Evolutionary conservation across 768 basidiomycete species (phyloP).

Genomic region (Xanthoconium purpureum): DNA sequence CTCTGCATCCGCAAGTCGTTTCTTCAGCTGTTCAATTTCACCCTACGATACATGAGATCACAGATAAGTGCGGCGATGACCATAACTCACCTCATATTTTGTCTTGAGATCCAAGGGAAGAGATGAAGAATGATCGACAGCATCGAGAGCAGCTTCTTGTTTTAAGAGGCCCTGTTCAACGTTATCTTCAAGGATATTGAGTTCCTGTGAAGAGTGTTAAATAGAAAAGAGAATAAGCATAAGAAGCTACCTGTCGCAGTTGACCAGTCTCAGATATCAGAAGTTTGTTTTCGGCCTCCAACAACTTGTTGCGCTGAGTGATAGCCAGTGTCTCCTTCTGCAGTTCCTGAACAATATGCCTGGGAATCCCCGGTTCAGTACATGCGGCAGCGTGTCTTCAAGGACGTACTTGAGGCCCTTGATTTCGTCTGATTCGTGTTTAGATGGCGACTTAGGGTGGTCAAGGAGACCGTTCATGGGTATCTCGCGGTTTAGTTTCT

Average conservation of each 20-base stretch:
- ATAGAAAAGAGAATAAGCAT: not conserved
- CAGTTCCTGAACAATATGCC: slow-evolving; percentile 85
- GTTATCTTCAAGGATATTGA: slow-evolving; percentile 73
- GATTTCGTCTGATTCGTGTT: slow-evolving; percentile 64
- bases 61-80: not conserved
- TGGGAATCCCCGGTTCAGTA: slow-evolving; percentile 26
- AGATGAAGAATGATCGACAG: slow-evolving; percentile 16
- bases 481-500: slow-evolving; percentile 58
- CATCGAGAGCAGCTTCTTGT: slow-evolving; percentile 44
- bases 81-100: slow-evolving; percentile 50
- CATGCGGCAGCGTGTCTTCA: not conserved
- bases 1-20: slow-evolving; percentile 65
- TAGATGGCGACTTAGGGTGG: slow-evolving; percentile 37
- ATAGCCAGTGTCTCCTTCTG: slow-evolving; percentile 72
- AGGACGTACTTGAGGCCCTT: slow-evolving; percentile 70
- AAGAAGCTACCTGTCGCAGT: slow-evolving; percentile 58
- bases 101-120: slow-evolving; percentile 36
- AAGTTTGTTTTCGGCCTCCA: slow-evolving; percentile 74
- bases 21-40: slow-evolving; percentile 68
- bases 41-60: slow-evolving; percentile 34
- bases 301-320: slow-evolving; percentile 61
- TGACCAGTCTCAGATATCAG: slow-evolving; percentile 56
- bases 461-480: slow-evolving; percentile 41
- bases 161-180: slow-evolving; percentile 57
- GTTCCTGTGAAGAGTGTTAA: slow-evolving; percentile 47